A percentile compares a stretch with the other conserved stretches of the same genome.
phyloP scores from a whole-genome alignment of 345 rosid genomes.

The Acer yangbiense region DNA sequence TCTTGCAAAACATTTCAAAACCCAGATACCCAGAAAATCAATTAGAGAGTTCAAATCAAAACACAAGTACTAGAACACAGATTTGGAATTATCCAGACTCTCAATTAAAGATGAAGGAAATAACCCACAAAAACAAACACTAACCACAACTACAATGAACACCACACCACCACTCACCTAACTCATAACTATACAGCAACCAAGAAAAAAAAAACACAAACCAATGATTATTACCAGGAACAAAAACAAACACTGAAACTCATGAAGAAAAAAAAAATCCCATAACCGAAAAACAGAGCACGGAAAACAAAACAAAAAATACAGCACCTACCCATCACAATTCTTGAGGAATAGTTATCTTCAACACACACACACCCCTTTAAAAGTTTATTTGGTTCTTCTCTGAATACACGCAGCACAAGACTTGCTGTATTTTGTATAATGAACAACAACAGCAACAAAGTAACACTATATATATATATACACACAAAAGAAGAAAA shows the following conservation, averaged over 20 bases:
- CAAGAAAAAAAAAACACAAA: conserved; percentile 13
- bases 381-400: conserved; percentile 26
- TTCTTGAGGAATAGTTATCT: conserved; percentile 28
- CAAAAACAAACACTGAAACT: conserved; percentile 17
- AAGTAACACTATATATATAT: conserved; percentile 28
- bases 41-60: conserved; percentile 16
- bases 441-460: conserved; percentile 22
- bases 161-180: conserved; percentile 8
- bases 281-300: conserved; percentile 22
- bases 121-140: not conserved
- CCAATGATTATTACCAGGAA: conserved; percentile 10
- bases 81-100: conserved; percentile 3
- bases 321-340: conserved; percentile 54
- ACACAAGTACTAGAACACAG: conserved; percentile 23
- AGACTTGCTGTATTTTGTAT: not conserved
- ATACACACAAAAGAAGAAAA: not conserved
- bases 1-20: conserved; percentile 7
- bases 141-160: not conserved
- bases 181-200: conserved; percentile 5
- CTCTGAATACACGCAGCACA: conserved; percentile 26
- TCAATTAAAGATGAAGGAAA: conserved; percentile 18
- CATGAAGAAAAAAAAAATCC: conserved; percentile 7
- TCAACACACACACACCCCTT: conserved; percentile 9
- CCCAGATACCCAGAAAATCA: conserved; percentile 15
- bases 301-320: conserved; percentile 16